Base-by-base conservation (phyloP, 106 monocot genomes). In the Acanthochlamys bracteata region DNA sequence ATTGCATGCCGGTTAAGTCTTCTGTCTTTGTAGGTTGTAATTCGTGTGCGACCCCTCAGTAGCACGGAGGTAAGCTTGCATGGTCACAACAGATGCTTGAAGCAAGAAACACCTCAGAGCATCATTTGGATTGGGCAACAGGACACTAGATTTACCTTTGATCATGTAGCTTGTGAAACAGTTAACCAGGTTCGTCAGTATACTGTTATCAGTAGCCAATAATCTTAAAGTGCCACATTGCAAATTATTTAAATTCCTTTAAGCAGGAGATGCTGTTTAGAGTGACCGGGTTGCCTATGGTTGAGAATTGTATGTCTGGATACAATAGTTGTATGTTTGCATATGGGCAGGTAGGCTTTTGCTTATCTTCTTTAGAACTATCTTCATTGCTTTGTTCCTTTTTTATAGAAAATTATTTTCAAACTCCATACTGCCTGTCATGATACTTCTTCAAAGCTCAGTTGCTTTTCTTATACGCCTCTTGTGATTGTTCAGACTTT, bases 301-400 rank as follows among this genome's bases (percentile, higher is more conserved):
- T 95, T 60, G 94, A 95, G 72, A 95, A 95, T 70, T 95, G 94
- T 58, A 82, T 95, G 71, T 90, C 94, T 55, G 94, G 94, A 43
- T 95, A 95, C 80, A 95, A 95, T 59, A 90, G 94, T 49, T 95
- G 94, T 61, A 79, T 95, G 63, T 95, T 95, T 82, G 94, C 94
- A 59, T 95, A 90, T 78, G 94, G 90, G 7, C 94, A 95, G 84
- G 94, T 95, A 73, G 20, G 25, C 51, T 15, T 61, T 24, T 17
- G 17, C 2, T 6, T 33, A 6, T 33, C 4, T 33, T 33, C 33
- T 33, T n/a, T 33, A 33, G 33, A 33, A 33, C 19, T 59, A 10
- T 11, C 52, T 41, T 21, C 27, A 24, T 15, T 33, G 1, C 6
- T 6, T 33, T 33, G 6, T 33, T 3, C 33, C 33, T 33, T 33